Evolutionary conservation across 1,284 basidiomycete genomes (phyloP).

Genomic region (Cryptococcus sp.): DNA sequence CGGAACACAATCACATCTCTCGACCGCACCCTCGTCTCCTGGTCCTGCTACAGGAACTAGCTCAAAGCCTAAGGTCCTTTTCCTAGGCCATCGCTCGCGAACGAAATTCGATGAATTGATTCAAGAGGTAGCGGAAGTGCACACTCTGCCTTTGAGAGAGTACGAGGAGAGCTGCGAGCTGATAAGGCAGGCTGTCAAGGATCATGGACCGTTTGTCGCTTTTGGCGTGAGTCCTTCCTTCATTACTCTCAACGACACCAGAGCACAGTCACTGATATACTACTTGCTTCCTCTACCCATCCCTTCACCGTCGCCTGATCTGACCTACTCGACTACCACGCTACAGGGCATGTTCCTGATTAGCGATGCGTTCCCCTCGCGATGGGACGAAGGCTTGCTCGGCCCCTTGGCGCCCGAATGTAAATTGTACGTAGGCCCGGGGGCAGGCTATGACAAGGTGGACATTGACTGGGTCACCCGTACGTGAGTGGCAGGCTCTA

Average conservation of each 20-base stretch:
- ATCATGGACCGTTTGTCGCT: conserved; percentile 25
- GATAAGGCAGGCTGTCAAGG: conserved; percentile 16
- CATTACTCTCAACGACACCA: not conserved
- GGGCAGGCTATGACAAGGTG: conserved; percentile 35
- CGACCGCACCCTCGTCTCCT: too few relatives aligned
- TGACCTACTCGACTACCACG: not conserved
- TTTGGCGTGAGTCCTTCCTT: conserved; percentile 24
- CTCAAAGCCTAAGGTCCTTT: conserved; percentile 15
- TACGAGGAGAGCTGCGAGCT: conserved; percentile 16
- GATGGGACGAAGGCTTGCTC: conserved; percentile 25
- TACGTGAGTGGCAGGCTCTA: conserved; percentile 14
- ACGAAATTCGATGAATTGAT: conserved; percentile 13
- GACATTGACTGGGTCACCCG: conserved; percentile 29
- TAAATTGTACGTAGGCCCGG: conserved; percentile 27
- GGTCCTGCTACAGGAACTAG: not conserved
- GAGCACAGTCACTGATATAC: not conserved
- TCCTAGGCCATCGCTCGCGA: conserved; percentile 17
- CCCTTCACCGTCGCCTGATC: not conserved
- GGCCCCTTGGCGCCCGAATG: conserved; percentile 24
- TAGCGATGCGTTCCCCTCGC: conserved; percentile 22
- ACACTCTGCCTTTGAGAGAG: conserved; percentile 11
- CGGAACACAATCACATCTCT: too few relatives aligned
- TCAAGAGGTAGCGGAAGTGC: conserved; percentile 18
- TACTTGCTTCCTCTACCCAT: not conserved
- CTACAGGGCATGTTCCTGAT: conserved; percentile 23